Evolutionary conservation across 371 early-diverging fungal genomes (phyloP), one percentile per base, ranked within the genome.

Genomic region (Umbelopsis sp.): DNA sequence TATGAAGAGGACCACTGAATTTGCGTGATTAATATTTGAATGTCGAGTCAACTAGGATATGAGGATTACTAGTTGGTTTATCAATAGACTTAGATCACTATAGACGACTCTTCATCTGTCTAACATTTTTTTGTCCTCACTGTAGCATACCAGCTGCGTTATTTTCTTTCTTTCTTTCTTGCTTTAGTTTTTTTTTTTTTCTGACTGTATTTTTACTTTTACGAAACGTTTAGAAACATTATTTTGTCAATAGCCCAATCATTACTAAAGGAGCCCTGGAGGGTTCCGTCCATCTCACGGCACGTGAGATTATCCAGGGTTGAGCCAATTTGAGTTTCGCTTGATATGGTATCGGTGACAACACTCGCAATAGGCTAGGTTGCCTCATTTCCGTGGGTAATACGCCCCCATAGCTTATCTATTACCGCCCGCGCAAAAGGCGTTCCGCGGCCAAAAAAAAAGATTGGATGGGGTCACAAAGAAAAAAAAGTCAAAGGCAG

Each of bases 1-100:
- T 77, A 48, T 77, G 76, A 50, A 48, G 48, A 20, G 20, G 20
- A 46, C 48, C n/a, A n/a, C n/a, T 46, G 4, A 48, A 16, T 2
- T 7, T 48, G 18, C 48, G 48, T 48, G 16, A 16, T 16, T 16
- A n/a, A 20, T 20, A 0, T n/a, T 48, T 48, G 48, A 48, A 48
- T 18, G 18, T 48, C 41, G 41, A 41, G 7, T 41, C 41, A 41
- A 41, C 41, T 7, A 12, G 10, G 41, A 12, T 41, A 41, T 41
- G 41, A 10, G 41, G 41, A 41, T 12, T 1, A 41, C 41, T 41
- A 7, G 41, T 41, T 20, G 48, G 18, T 20, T 48, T 29, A 3
- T 20, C 48, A 48, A 48, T 48, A 48, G 48, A 48, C 16, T 48
- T 48, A 48, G 20, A 20, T 48, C 48, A 18, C 48, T 20, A 12